Percentiles rank a stretch among this genome's conserved stretches.
phyloP scores from a whole-genome alignment of 768 basidiomycete species.

The Kwoniella europaea region DNA sequence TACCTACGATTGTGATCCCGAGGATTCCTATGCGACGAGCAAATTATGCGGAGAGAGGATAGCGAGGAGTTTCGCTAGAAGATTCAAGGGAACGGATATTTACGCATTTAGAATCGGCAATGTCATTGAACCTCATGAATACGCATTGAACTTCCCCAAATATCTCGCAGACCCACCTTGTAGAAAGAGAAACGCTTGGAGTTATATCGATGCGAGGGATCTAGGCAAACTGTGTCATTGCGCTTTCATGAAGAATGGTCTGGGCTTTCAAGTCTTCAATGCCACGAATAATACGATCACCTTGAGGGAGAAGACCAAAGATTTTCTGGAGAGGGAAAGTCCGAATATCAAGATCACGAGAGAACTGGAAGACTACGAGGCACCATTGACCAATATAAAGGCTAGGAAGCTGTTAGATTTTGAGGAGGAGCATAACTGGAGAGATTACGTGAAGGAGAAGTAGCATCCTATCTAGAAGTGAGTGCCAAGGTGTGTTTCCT shows the following conservation, averaged over 20 bases:
- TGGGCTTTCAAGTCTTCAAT: constrained; percentile 57
- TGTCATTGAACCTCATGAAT: constrained; percentile 56
- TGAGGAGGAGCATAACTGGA: constrained; percentile 55
- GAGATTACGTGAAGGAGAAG: constrained; percentile 36
- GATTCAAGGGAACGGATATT: constrained; percentile 43
- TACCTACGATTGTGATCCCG: constrained; percentile 35
- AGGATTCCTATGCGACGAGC: constrained; percentile 49
- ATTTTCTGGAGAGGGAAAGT: constrained; percentile 40
- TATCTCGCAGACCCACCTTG: constrained; percentile 45
- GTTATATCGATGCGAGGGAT: constrained; percentile 57
- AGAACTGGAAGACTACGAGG: constrained; percentile 51
- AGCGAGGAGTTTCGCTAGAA: constrained; percentile 46
- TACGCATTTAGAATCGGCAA: constrained; percentile 54
- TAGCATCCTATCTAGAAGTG: not conserved
- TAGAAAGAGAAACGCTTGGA: constrained; percentile 55
- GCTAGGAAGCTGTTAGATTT: constrained; percentile 51
- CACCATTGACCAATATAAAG: constrained; percentile 53
- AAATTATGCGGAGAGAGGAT: constrained; percentile 54
- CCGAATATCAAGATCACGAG: constrained; percentile 43
- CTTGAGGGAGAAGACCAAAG: constrained; percentile 30
- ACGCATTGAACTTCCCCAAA: constrained; percentile 43
- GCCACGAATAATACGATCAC: constrained; percentile 54
- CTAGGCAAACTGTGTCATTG: constrained; percentile 53
- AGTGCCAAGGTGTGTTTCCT: no score
- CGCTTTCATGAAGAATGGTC: constrained; percentile 43